Conservation (phyloP, 345 rosid genomes). For the Salix arbutifolia region DNA sequence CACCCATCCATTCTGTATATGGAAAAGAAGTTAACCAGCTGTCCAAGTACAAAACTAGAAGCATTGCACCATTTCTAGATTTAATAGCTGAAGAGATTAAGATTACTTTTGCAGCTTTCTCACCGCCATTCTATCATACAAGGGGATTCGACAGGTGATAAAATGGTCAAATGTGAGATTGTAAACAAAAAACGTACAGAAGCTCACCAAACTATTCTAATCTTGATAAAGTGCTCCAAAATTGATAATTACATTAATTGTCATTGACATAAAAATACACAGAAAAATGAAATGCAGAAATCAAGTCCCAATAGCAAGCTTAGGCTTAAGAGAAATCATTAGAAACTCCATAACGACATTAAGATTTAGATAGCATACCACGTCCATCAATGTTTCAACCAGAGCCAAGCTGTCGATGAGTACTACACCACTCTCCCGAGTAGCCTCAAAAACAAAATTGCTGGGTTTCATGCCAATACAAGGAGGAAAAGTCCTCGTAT, state of each 20-base stretch:
- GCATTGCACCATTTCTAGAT: neutral
- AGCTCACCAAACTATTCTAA: neutral
- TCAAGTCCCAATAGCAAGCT: neutral
- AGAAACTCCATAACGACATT: neutral
- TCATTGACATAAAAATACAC: neutral
- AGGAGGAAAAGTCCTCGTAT: slow-evolving; percentile 39
- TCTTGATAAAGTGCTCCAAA: neutral
- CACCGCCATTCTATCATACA: neutral
- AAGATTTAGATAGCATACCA: slow-evolving; percentile 38
- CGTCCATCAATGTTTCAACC: slow-evolving; percentile 65
- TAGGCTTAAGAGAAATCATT: neutral
- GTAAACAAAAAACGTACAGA: neutral
- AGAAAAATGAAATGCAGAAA: neutral
- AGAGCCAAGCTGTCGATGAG: slow-evolving; percentile 47
- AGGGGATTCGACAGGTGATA: neutral
- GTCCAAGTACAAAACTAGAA: slow-evolving; percentile 1
- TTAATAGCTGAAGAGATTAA: neutral
- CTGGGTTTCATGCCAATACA: slow-evolving; percentile 28
- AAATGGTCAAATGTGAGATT: neutral
- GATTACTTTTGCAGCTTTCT: neutral
- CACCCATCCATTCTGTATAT: slow-evolving; percentile 54
- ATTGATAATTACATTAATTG: no score
- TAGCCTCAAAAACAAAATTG: slow-evolving; percentile 41
- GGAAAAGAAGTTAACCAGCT: neutral
- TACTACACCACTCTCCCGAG: slow-evolving; percentile 55